phyloP scores from a whole-genome alignment of 2,329 filamentous ascomycete genomes.

The Stagonosporopsis rhizophila region DNA sequence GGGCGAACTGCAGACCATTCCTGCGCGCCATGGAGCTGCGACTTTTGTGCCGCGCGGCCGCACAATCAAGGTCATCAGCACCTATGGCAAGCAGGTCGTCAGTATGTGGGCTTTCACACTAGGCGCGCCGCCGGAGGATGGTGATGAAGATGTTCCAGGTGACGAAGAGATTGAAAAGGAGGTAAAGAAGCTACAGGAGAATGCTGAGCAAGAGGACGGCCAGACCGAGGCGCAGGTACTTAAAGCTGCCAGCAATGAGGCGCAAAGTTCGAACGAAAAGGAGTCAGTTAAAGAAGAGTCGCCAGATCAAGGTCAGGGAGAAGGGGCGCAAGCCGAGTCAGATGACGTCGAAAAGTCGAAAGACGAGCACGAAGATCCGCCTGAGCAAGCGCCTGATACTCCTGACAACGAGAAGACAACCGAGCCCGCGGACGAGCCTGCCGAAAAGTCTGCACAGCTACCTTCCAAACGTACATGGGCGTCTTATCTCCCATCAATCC shows the following conservation, averaged over 20 bases:
- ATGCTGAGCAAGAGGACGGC: conserved; percentile 22
- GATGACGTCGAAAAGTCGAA: conserved; percentile 4
- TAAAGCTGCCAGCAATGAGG: not conserved
- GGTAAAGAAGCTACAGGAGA: conserved; percentile 32
- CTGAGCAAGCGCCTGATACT: conserved; percentile 42
- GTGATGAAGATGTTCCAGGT: conserved; percentile 32
- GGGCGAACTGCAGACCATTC: conserved; percentile 55
- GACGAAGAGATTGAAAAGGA: conserved; percentile 36
- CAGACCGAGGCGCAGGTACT: conserved; percentile 1
- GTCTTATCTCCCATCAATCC: conserved; percentile 50
- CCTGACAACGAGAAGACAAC: conserved; percentile 30
- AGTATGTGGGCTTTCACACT: conserved; percentile 60
- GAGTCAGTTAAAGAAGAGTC: not conserved
- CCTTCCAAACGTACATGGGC: conserved; percentile 46
- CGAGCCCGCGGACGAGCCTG: conserved; percentile 12
- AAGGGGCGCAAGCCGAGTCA: not conserved
- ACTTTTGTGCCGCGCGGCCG: conserved; percentile 59
- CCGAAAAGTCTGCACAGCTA: conserved; percentile 20
- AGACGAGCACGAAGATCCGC: conserved; percentile 26
- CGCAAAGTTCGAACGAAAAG: not conserved
- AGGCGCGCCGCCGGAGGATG: conserved; percentile 53
- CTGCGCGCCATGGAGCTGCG: conserved; percentile 58
- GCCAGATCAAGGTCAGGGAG: conserved; percentile 6
- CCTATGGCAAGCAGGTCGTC: conserved; percentile 58
- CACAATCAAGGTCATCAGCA: conserved; percentile 59